A percentile compares a stretch with the other conserved stretches of the same genome.
phyloP scores from a whole-genome alignment of 345 rosid species.

The Gossypium stocksii region DNA sequence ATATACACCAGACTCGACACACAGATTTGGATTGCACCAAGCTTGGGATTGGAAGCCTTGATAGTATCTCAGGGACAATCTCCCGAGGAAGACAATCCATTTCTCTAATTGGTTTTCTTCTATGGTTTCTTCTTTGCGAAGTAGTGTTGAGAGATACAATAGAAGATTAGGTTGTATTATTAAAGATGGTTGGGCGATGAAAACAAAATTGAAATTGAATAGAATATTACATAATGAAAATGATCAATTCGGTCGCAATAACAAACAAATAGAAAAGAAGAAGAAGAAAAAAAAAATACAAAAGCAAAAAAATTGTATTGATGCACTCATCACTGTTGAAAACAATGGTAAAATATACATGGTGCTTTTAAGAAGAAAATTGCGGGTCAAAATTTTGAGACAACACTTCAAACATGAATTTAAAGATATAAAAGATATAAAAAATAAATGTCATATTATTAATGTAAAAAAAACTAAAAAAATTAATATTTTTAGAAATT shows the following conservation, averaged over 20 bases:
- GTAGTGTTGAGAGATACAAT: not conserved
- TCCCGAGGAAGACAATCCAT: slow-evolving; percentile 59
- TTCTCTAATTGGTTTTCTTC: not conserved
- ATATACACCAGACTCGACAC: slow-evolving; percentile 39
- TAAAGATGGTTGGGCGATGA: slow-evolving; percentile 8
- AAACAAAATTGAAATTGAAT: not conserved
- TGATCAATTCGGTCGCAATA: not conserved
- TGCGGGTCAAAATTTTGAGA: fast-evolving
- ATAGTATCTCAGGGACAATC: slow-evolving; percentile 49
- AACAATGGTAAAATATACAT: too few relatives aligned
- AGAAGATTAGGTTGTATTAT: slow-evolving; percentile 5
- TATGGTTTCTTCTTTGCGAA: slow-evolving; percentile 7
- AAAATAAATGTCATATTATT: too few relatives aligned
- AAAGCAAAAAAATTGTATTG: too few relatives aligned
- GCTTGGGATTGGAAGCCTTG: slow-evolving; percentile 53
- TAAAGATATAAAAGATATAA: too few relatives aligned
- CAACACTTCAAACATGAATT: too few relatives aligned
- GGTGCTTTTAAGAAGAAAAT: too few relatives aligned
- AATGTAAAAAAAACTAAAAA: too few relatives aligned
- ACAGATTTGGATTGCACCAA: slow-evolving; percentile 44
- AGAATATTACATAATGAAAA: not conserved
- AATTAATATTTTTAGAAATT: too few relatives aligned
- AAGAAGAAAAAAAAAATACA: too few relatives aligned
- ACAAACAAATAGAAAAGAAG: not conserved
- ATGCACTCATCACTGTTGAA: too few relatives aligned